Base-by-base conservation (phyloP, 257 asterid species). In the Solanum tarijense region DNA sequence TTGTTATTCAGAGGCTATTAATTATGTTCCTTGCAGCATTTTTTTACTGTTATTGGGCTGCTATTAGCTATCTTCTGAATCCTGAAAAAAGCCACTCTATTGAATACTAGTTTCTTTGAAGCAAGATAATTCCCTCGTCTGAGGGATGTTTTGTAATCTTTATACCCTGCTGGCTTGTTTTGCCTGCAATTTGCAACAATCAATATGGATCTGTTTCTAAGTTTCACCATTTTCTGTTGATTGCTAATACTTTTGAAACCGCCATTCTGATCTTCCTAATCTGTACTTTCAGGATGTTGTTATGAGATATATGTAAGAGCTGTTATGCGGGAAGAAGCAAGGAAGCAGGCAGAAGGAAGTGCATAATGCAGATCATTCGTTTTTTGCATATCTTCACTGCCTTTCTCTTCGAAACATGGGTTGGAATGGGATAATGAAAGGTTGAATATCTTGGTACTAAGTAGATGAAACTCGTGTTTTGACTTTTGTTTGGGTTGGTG, bases 231-330 rank as follows among this genome's bases (percentile, higher is more conserved):
- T 86, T 72, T 85, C 6, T 6, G 27, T 21, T 34, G 71, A 31
- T 71, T 89, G 78, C 38, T 32, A 43, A 35, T 69, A 27, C 21
- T 79, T 5, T 10, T 48, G 43, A 38, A 85, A 39, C 38, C 12
- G 5, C 1, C 69, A 23, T 43, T 71, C 74, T 62, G 41, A 34
- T 66, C 29, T n/a, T 46, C 58, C 86, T 82, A 25, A 86, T 73
- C 83, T 79, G 9, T 89, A 18, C 58, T 27, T 84, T 4, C 91
- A 94, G 96, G 95, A 88, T 94, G 95, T 74, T 93, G 94, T 90
- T 93, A 92, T 38, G 95, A 93, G 92, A 92, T 93, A 85, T 93
- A 93, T 86, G 94, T 91, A 62, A 93, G 71, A 89, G 94, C 94
- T 74, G 87, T 83, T 12, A 88, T 84, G 90, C 81, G 92, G 86